Conservation (phyloP, 495 filamentous ascomycete species). For the Penicillium canariense region DNA sequence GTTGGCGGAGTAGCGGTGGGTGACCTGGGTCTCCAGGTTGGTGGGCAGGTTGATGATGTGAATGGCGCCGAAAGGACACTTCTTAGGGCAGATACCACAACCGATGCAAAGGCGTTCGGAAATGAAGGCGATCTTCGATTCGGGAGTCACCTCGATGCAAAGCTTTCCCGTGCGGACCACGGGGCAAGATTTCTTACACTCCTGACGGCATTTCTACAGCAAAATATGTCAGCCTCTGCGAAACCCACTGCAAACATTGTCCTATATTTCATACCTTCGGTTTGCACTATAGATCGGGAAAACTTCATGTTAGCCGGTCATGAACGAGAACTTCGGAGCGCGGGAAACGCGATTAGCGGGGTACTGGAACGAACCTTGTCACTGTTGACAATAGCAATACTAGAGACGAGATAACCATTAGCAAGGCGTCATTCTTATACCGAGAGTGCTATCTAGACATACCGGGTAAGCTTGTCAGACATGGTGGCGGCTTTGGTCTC, state of each 20-base stretch:
- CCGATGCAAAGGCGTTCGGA: conserved; percentile 93
- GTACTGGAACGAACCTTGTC: conserved; percentile 74
- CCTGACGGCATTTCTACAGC: conserved; percentile 84
- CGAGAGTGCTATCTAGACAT: conserved; percentile 21
- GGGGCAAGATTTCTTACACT: conserved; percentile 99
- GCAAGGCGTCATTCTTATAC: not conserved
- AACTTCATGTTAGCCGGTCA: conserved; percentile 33
- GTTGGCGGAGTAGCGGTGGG: conserved; percentile 97
- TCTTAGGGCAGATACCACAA: conserved; percentile 98
- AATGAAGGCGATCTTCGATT: conserved; percentile 96
- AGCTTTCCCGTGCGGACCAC: conserved; percentile 96
- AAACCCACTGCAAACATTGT: not conserved
- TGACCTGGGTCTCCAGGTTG: conserved; percentile 95
- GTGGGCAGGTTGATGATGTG: conserved; percentile 99
- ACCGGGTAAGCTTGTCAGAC: conserved; percentile 87
- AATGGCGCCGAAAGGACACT: conserved; percentile 98
- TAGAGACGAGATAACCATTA: conserved; percentile 37
- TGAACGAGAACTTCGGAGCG: conserved; percentile 12
- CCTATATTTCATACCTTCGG: conserved; percentile 67
- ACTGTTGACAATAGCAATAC: conserved; percentile 94
- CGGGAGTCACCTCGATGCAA: conserved; percentile 87
- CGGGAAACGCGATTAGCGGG: conserved; percentile 30
- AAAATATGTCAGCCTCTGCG: conserved; percentile 13
- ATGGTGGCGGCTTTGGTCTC: conserved; percentile 48
- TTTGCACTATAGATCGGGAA: conserved; percentile 68